These are phyloP conservation scores for Cutaneotrichosporon sp. DNA, from an alignment of 1,284 basidiomycete species.

Conservation along the genomic window DNA sequence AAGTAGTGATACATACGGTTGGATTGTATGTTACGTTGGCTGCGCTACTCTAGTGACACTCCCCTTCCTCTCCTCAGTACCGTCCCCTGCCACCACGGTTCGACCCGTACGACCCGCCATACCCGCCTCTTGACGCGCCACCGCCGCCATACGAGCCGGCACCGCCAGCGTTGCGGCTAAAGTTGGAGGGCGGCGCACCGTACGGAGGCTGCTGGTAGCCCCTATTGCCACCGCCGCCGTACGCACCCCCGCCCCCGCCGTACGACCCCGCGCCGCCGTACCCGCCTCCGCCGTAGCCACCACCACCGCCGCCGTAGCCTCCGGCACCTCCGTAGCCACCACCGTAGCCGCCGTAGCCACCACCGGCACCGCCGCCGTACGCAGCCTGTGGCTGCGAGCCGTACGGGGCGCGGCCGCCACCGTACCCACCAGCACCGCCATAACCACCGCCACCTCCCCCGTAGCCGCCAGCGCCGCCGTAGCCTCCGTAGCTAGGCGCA, in stretches of 20 bases:
- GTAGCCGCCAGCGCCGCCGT: conserved; percentile 19
- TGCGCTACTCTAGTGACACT: not conserved
- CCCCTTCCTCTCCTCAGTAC: not conserved
- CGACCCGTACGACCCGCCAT: not conserved
- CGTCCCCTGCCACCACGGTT: conserved; percentile 1
- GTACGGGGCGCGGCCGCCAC: conserved; percentile 20
- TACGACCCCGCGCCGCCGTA: not conserved
- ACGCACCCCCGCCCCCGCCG: conserved; percentile 35
- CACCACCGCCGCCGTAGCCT: not conserved
- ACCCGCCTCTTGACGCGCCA: not conserved
- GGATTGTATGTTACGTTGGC: not conserved
- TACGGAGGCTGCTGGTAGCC: conserved; percentile 17
- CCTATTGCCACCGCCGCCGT: conserved; percentile 51
- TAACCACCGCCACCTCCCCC: conserved; percentile 14
- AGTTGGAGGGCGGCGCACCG: conserved; percentile 1
- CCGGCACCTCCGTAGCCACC: not conserved
- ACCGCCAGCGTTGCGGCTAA: conserved; percentile 7
- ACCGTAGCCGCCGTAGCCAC: conserved; percentile 11
- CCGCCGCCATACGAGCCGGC: conserved; percentile 10
- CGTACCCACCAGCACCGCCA: conserved; percentile 12
- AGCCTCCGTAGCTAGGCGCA: conserved; percentile 15
- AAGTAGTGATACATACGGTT: conserved; percentile 4
- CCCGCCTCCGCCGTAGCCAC: conserved; percentile 1
- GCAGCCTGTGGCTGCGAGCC: conserved; percentile 10
- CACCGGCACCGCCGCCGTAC: conserved; percentile 15